A percentile compares a stretch with the other conserved stretches of the same genome.
phyloP scores from a whole-genome alignment of 129 eudicot genomes.

The Calendula officinalis region DNA sequence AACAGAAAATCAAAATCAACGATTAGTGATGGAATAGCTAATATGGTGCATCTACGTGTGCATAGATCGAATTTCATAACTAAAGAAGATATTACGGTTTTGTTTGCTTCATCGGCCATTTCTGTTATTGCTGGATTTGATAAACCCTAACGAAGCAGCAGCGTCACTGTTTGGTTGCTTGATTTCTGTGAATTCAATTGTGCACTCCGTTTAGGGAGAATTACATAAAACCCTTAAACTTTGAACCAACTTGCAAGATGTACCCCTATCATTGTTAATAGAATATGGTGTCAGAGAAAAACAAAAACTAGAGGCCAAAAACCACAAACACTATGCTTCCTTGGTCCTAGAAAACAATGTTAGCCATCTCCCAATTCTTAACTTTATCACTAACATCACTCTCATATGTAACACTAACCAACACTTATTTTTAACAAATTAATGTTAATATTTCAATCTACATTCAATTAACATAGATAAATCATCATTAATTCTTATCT shows the following conservation, averaged over 20 bases:
- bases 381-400: too few species aligned
- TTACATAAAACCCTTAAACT: not conserved
- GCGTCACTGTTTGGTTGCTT: conserved; percentile 15
- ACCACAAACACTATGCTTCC: too few species aligned
- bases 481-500: too few species aligned
- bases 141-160: conserved; percentile 32
- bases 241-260: not conserved
- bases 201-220: not conserved
- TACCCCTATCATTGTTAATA: not conserved
- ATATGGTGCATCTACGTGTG: not conserved
- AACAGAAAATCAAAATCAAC: conserved; percentile 18
- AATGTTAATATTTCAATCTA: too few species aligned
- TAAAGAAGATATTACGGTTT: conserved; percentile 39
- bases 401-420: too few species aligned
- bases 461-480: too few species aligned
- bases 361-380: too few species aligned
- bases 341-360: too few species aligned
- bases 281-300: too few species aligned
- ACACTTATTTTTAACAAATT: too few species aligned
- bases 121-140: conserved; percentile 20
- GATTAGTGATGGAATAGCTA: not conserved
- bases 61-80: not conserved
- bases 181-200: not conserved
- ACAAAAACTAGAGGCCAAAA: too few species aligned
- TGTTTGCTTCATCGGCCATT: conserved; percentile 93